phyloP scores from a whole-genome alignment of 2,329 filamentous ascomycete species.

The Alternaria hordeiaustralica region DNA sequence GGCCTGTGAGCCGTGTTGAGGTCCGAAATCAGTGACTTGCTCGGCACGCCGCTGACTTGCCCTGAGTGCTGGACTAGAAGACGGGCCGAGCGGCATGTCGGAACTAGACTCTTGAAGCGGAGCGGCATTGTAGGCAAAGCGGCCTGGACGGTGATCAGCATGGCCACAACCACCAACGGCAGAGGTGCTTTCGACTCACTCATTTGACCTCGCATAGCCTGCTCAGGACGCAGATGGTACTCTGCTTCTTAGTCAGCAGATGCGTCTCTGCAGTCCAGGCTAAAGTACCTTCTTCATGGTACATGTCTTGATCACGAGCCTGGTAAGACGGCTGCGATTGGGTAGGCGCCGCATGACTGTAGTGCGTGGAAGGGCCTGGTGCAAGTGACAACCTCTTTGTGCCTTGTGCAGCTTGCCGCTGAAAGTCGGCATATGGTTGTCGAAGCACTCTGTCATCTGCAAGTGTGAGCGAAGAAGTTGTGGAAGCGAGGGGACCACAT shows the following conservation, averaged over 20 bases:
- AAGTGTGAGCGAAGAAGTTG: neutral
- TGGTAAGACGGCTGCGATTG: conserved; percentile 10
- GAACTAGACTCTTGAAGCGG: conserved; percentile 38
- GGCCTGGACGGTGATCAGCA: conserved; percentile 18
- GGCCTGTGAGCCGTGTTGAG: neutral
- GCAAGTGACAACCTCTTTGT: conserved; percentile 48
- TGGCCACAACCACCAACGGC: neutral
- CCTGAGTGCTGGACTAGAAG: conserved; percentile 51
- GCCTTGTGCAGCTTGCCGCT: conserved; percentile 44
- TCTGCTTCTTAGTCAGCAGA: conserved; percentile 8
- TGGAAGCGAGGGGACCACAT: conserved; percentile 9
- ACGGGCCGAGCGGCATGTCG: conserved; percentile 30
- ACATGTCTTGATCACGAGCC: neutral
- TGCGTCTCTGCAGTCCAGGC: neutral
- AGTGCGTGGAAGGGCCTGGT: conserved; percentile 24
- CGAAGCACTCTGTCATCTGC: conserved; percentile 48
- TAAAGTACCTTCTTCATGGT: neutral
- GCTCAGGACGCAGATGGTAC: neutral
- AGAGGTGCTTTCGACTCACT: conserved; percentile 7
- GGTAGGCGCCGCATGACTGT: neutral
- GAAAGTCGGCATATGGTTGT: conserved; percentile 40
- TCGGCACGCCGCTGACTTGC: conserved; percentile 42
- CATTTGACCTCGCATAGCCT: conserved; percentile 3
- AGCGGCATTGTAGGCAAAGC: conserved; percentile 30
- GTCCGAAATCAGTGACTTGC: neutral